Base-by-base conservation (phyloP, 139 green algal genomes). In the Mesotaenium endlicherianum region DNA sequence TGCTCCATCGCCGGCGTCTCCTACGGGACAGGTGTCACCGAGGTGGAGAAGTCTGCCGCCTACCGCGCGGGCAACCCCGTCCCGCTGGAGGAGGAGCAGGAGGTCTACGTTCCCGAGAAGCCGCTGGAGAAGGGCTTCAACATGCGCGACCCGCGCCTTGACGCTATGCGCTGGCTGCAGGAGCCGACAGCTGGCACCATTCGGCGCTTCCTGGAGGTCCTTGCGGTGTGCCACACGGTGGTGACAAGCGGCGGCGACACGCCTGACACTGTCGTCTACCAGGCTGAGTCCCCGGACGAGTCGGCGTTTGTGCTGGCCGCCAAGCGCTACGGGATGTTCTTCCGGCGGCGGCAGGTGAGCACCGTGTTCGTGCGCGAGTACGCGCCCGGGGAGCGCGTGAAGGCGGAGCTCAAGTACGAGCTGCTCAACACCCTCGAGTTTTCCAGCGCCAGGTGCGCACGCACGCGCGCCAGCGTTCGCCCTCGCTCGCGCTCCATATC, bases 381-480 rank as follows among this genome's bases (percentile, higher is more conserved):
- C 44, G 72, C 80, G 2, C 44, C 58, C 20, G 43, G 68, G 20
- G 36, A 34, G 44, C 16, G 31, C 20, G 77, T 76, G 57, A 34
- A 42, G n/a, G 30, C 17, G 20, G 74, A 87, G 16, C 72, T 40
- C 0, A 75, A 76, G 55, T 97, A 94, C 81, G 91, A 97, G 82
- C 77, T 98, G 8, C 86, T 99, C 3, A 93, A 93, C 42, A 90
- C 96, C 34, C 90, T 98, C 82, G 96, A 98, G 89, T 99, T 98
- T 91, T 59, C 64, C 17, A 86, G 77, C 39, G 36, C 64, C 31
- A 31, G 80, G 77, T 81, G 42, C 55, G 26, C 3, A 20, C 55
- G 26, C 16, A 38, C 8, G 31, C 16, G 26, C 55, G 31, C 55
- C 55, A 26, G 26, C 34, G 3, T 67, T n/a, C 55, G 5, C 55